Percentiles rank a stretch among this genome's conserved stretches.
These are phyloP conservation scores for Puccinellia tenuiflora DNA, from an alignment of 176 grass and related monocot species.

Conservation along the genomic window DNA sequence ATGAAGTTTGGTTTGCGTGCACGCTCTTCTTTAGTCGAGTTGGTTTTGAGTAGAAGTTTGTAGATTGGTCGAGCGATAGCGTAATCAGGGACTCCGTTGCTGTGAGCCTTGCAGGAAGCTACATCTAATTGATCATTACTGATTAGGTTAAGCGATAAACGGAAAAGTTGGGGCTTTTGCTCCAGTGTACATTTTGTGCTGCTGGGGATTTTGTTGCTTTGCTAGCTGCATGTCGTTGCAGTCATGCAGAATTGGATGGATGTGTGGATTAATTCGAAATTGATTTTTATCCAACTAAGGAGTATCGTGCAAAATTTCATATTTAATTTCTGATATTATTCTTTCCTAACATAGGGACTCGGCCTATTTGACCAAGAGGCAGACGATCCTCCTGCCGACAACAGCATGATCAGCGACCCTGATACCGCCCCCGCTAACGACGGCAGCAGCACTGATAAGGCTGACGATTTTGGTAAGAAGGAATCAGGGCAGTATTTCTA, in stretches of 20 bases:
- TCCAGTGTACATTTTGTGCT: neutral
- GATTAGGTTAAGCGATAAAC: neutral
- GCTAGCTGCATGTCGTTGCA: neutral
- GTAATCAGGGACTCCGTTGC: neutral
- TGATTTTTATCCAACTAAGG: neutral
- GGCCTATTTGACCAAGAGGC: constrained; percentile 32
- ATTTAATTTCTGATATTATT: neutral
- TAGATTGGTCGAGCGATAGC: neutral
- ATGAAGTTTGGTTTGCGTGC: constrained; percentile 23
- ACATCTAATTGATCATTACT: neutral
- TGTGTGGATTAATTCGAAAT: neutral
- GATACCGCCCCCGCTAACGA: constrained; percentile 1
- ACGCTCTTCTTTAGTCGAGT: neutral
- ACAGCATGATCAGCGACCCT: neutral
- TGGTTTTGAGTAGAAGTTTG: neutral
- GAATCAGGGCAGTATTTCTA: constrained; percentile 43
- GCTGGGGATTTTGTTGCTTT: neutral
- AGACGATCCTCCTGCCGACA: neutral
- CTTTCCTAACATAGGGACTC: neutral
- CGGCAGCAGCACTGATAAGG: neutral
- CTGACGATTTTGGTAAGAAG: constrained; percentile 5
- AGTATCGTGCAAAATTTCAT: neutral
- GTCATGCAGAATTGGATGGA: neutral
- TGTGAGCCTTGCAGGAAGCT: neutral
- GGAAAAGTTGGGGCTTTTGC: neutral